phyloP scores from a whole-genome alignment of 371 early-diverging fungal species.

The Capniomyces stellatus region DNA sequence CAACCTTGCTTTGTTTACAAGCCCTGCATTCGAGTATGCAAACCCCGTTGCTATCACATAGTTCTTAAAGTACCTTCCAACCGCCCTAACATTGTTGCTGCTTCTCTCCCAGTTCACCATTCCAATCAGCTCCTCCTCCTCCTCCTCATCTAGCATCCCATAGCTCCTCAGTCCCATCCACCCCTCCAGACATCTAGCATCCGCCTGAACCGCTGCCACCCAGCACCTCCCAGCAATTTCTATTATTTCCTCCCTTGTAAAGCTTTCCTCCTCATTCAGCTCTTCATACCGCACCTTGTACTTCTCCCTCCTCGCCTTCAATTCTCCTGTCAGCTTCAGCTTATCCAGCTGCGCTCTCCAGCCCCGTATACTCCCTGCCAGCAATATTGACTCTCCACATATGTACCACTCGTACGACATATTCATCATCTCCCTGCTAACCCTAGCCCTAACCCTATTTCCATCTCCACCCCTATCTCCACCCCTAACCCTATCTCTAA shows the following conservation, averaged over 20 bases:
- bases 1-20: constrained; percentile 1
- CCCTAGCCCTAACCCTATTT: not conserved
- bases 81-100: constrained; percentile 10
- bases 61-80: constrained; percentile 12
- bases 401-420: constrained; percentile 1
- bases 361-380: not conserved
- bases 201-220: constrained; percentile 10
- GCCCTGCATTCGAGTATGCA: constrained; percentile 4
- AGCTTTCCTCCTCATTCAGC: not conserved
- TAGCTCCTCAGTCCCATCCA: constrained; percentile 21
- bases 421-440: not conserved
- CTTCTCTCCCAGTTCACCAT: constrained; percentile 10
- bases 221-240: constrained; percentile 5
- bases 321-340: not conserved
- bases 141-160: constrained; percentile 13
- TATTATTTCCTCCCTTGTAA: not conserved
- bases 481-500: not conserved
- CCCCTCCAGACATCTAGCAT: constrained; percentile 25
- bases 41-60: constrained; percentile 19
- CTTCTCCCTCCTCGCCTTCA: not conserved
- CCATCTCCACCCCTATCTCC: not conserved
- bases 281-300: not conserved
- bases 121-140: constrained; percentile 10
- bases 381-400: not conserved
- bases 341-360: not conserved